A percentile compares a stretch with the other conserved stretches of the same genome.
phyloP scores from a whole-genome alignment of 768 basidiomycete genomes.

The Dentipellis sp. region DNA sequence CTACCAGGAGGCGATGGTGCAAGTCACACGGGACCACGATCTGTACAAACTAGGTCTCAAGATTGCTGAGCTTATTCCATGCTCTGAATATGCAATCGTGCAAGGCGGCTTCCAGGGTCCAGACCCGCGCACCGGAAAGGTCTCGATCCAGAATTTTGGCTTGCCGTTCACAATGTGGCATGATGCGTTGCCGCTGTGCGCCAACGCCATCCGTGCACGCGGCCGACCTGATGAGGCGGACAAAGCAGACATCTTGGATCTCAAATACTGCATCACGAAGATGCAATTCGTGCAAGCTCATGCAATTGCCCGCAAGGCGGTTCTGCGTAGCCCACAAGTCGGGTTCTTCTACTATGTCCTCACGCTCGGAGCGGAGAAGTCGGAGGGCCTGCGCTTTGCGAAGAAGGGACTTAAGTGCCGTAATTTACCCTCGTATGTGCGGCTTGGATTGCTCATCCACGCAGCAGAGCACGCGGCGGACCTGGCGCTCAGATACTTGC shows the following conservation, averaged over 20 bases:
- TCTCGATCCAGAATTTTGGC: slow-evolving; percentile 35
- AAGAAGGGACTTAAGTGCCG: slow-evolving; percentile 60
- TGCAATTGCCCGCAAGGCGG: slow-evolving; percentile 32
- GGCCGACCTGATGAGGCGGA: slow-evolving; percentile 34
- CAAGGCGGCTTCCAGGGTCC: slow-evolving; percentile 44
- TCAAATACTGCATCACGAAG: slow-evolving; percentile 47
- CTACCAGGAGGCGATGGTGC: slow-evolving; percentile 46
- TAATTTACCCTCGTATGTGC: slow-evolving; percentile 43
- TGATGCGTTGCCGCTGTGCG: slow-evolving; percentile 54
- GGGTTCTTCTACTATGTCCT: slow-evolving; percentile 61
- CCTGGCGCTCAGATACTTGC: slow-evolving; percentile 39
- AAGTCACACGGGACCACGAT: slow-evolving; percentile 36
- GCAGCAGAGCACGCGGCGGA: slow-evolving; percentile 52
- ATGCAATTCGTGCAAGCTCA: slow-evolving; percentile 40
- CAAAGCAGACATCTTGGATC: slow-evolving; percentile 54
- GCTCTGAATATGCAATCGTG: slow-evolving; percentile 51
- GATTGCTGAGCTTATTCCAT: slow-evolving; percentile 39
- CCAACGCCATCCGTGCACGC: slow-evolving; percentile 40
- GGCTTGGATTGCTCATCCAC: slow-evolving; percentile 48
- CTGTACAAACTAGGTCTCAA: slow-evolving; percentile 41
- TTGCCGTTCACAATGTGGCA: slow-evolving; percentile 52
- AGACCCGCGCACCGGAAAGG: slow-evolving; percentile 31
- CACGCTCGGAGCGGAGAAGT: slow-evolving; percentile 35
- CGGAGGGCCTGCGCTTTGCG: slow-evolving; percentile 45
- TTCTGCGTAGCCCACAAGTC: slow-evolving; percentile 46